Evolutionary conservation across 1,284 basidiomycete species (phyloP), one percentile per base, ranked within the genome.

Genomic region (Ceratobasidium sp.): DNA sequence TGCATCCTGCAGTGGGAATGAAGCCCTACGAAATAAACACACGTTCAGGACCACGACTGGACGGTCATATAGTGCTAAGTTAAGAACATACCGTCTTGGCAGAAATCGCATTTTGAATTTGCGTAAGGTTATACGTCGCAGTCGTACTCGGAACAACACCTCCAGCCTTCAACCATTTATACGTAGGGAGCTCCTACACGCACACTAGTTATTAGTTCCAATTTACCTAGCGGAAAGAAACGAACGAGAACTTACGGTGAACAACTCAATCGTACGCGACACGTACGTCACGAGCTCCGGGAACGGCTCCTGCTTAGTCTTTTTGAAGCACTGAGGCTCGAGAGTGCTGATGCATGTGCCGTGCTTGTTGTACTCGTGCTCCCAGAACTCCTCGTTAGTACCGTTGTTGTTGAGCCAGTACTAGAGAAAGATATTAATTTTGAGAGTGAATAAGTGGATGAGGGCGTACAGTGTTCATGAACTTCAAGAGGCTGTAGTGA

Each of bases 141-240:
- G 75, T 79, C 24, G 76, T 75, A 44, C 79, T 80, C 15, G 83
- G 82, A 1, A 78, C 74, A 69, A 84, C 83, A 11, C 81, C 81
- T 15, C 79, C 80, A n/a, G 75, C 77, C 9, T 80, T 78, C 56
- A 84, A 79, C 79, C 79, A 82, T n/a, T 81, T 73, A 77, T 79
- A 82, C 8, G 82, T 80, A 5, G 81, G 80, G 11, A 82, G 79
- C 14, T 69, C 63, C 77, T 73, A 15, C 36, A 31, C 36, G 6
- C 36, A 41, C 4, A 41, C 36, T 11, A 51, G 3, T 2, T 8
- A 47, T 24, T 19, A 48, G 9, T n/a, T 4, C 31, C 11, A 41
- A 19, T 14, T 22, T 8, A 15, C 8, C 4, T n/a, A n/a, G n/a
- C n/a, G n/a, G 17, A 15, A 53, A 6, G 15, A 41, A 1, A 27